Base-by-base conservation (phyloP, 208 protist species). In the Acanthamoeba royreba region DNA sequence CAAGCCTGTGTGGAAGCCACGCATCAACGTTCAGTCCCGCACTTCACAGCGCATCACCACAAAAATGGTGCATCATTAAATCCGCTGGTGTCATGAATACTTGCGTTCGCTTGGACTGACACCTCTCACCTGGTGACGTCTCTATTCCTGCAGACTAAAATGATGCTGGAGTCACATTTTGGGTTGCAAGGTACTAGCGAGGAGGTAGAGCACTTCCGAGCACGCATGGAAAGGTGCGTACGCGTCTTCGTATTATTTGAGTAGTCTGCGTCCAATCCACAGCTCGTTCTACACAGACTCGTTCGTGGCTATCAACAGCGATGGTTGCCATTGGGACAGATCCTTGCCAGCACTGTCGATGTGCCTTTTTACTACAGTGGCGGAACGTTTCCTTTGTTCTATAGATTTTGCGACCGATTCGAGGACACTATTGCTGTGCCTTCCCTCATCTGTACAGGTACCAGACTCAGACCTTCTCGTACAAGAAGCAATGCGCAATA, bases 141-240 rank as follows among this genome's bases (percentile, higher is more conserved):
- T n/a, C n/a, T n/a, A n/a, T n/a, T n/a, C n/a, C n/a, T n/a, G 4
- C 35, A 81, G 69, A 81, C 40, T 4, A 33, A 81, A 25, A 81
- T 81, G 69, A 81, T 81, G 69, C 69, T 81, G 2, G 69, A 43
- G 40, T 47, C 69, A 17, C 69, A 81, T 47, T 1, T 81, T 9
- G 69, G 69, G 1, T 33, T 42, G 22, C 69, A 17, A 17, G 69
- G 17, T 17, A 42, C 69, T 4, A 47, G 4, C 15, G 69, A 43
- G 69, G 69, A 81, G 69, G 69, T 81, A 81, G 69, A 81, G 38
- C 38, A 81, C 69, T 81, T 81, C 69, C 69, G 69, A 4, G 69
- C 69, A 4, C 28, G 69, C 69, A 47, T 47, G 31, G 69, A 81
- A 42, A 33, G 69, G 69, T 81, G 47, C 28, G 49, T 9, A 9